These are phyloP conservation scores for Calonectria henricotiae DNA, from an alignment of 2,329 filamentous ascomycete genomes.

Conservation along the genomic window DNA sequence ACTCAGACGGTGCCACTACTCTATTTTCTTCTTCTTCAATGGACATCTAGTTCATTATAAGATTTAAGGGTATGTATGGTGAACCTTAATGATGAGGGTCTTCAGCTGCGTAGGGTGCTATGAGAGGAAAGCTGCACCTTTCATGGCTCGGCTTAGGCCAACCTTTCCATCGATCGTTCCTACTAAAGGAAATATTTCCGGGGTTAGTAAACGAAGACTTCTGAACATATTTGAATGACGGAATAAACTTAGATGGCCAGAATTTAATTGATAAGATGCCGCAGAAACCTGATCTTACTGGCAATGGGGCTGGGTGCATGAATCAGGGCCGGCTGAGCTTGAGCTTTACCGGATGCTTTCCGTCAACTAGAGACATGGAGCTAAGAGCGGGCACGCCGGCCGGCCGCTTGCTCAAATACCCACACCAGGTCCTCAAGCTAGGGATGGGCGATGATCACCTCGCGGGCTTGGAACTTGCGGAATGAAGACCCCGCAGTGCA, in stretches of 20 bases:
- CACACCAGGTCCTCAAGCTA: not conserved
- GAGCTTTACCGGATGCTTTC: not conserved
- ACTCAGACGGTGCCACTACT: too few species aligned
- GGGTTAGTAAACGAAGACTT: not conserved
- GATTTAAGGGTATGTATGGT: too few species aligned
- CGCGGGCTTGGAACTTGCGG: slow-evolving; percentile 1
- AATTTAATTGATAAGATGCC: not conserved
- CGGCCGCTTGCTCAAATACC: too few species aligned
- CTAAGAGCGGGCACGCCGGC: not conserved
- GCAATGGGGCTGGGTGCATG: not conserved
- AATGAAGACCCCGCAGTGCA: slow-evolving; percentile 1
- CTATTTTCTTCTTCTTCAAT: too few species aligned
- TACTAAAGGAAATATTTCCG: too few species aligned
- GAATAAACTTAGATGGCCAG: not conserved
- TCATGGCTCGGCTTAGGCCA: not conserved
- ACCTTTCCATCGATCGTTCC: too few species aligned
- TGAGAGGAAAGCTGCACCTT: too few species aligned
- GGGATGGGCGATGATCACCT: not conserved
- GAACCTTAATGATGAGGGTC: too few species aligned
- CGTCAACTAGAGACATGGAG: too few species aligned
- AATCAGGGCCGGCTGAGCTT: not conserved
- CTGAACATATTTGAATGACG: slow-evolving; percentile 18
- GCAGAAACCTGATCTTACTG: not conserved
- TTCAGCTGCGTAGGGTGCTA: too few species aligned
- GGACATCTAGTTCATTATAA: too few species aligned